Evolutionary conservation across 2,329 filamentous ascomycete species (phyloP).

Genomic region (Hypoxylon sp.): DNA sequence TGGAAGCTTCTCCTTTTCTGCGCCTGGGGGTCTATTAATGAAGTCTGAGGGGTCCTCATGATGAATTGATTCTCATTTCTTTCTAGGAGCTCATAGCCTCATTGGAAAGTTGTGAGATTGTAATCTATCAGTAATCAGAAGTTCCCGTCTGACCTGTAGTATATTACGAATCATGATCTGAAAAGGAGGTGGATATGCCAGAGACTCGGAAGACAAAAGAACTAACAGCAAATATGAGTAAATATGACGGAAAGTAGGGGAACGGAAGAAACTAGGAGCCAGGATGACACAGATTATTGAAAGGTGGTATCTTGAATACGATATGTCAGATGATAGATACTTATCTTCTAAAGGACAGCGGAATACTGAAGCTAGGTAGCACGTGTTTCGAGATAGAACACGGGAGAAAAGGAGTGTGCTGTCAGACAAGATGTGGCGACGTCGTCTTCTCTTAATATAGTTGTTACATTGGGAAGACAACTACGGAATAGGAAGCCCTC

Average conservation of each 20-base stretch:
- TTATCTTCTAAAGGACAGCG: not conserved
- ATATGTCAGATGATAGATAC: not conserved
- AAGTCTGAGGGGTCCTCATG: not conserved
- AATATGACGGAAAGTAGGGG: not conserved
- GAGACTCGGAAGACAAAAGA: not conserved
- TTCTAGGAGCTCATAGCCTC: no score
- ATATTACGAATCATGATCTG: not conserved
- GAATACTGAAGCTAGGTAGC: not conserved
- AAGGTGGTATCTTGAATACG: not conserved
- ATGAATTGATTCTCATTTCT: no score
- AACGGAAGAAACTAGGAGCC: not conserved
- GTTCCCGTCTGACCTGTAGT: not conserved
- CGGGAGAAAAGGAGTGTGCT: not conserved
- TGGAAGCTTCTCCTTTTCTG: not conserved
- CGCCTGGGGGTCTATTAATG: not conserved
- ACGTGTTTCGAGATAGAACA: not conserved
- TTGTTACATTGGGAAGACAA: not conserved
- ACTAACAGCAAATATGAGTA: not conserved
- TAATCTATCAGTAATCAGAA: no score
- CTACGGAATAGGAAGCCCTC: no score
- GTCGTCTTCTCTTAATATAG: not conserved
- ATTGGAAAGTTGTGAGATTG: no score
- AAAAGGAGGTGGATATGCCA: not conserved
- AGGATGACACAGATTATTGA: not conserved
- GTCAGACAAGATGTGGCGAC: not conserved